Evolutionary conservation across 2,329 filamentous ascomycete species (phyloP).

Genomic region (Ophiostoma tasmaniense): DNA sequence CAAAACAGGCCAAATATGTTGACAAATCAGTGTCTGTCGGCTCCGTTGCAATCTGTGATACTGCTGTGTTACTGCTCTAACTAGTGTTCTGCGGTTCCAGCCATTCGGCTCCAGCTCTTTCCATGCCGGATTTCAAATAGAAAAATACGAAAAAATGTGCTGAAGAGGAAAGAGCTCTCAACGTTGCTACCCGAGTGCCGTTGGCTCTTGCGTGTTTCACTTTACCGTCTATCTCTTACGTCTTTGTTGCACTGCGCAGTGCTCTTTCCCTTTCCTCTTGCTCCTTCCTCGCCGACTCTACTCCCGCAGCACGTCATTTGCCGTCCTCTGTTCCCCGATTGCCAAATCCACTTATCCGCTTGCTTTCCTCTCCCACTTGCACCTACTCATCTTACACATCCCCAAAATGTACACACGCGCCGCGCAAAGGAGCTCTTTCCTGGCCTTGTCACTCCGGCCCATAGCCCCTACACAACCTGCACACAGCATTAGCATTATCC

Average conservation of each 20-base stretch:
- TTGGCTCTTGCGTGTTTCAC: neutral
- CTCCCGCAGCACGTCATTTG: neutral
- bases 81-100: neutral
- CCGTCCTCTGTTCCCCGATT: neutral
- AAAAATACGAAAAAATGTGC: neutral
- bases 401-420: neutral
- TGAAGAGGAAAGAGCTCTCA: neutral
- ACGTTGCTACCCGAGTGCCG: neutral
- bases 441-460: neutral
- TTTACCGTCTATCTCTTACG: too few species aligned
- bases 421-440: neutral
- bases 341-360: neutral
- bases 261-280: neutral
- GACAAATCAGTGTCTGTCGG: neutral
- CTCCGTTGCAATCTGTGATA: neutral
- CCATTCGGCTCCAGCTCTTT: neutral
- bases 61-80: neutral
- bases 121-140: neutral
- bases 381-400: neutral
- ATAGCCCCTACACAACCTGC: neutral
- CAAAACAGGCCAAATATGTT: neutral
- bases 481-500: neutral
- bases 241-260: neutral
- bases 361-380: neutral
- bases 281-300: neutral